Evolutionary conservation across 2,329 filamentous ascomycete genomes (phyloP).

Genomic region (Pseudocercospora pini-densiflorae): DNA sequence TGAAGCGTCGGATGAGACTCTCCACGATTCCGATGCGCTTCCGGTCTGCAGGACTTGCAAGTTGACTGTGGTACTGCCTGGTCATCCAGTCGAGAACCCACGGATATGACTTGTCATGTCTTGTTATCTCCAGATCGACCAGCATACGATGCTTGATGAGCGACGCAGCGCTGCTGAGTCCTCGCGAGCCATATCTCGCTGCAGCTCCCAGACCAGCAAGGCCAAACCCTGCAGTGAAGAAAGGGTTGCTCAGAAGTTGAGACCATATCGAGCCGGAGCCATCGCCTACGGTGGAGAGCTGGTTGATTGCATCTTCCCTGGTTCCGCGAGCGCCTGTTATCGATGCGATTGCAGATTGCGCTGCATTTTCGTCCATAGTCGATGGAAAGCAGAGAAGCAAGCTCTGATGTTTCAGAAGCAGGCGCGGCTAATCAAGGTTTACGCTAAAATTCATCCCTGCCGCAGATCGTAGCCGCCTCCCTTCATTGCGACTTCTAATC

Average conservation of each 20-base stretch:
- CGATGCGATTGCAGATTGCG: slow-evolving; percentile 29
- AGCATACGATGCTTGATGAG: slow-evolving; percentile 83
- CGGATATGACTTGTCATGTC: slow-evolving; percentile 88
- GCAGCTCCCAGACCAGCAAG: slow-evolving; percentile 86
- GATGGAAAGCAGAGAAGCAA: slow-evolving; percentile 2
- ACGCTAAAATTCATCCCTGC: background rate
- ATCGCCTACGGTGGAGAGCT: slow-evolving; percentile 39
- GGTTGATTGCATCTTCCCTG: slow-evolving; percentile 43
- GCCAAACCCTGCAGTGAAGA: slow-evolving; percentile 72
- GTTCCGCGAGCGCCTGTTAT: slow-evolving; percentile 9
- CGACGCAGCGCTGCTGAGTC: slow-evolving; percentile 71
- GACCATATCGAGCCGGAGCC: slow-evolving; percentile 47
- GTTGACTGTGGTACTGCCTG: slow-evolving; percentile 50
- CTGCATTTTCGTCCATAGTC: slow-evolving; percentile 42
- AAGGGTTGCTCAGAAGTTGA: slow-evolving; percentile 56
- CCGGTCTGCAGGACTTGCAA: slow-evolving; percentile 42
- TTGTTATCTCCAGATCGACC: slow-evolving; percentile 93
- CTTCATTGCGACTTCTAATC: background rate
- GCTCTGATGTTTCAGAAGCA: slow-evolving; percentile 7
- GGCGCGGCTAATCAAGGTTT: background rate
- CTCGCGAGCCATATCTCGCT: slow-evolving; percentile 79
- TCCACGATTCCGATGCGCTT: slow-evolving; percentile 52
- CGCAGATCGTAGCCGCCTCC: background rate
- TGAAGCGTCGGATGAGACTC: slow-evolving; percentile 60
- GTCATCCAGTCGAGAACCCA: slow-evolving; percentile 97